These are phyloP conservation scores for Yarrowia deformans DNA, from an alignment of 805 yeast species.

Conservation along the genomic window DNA sequence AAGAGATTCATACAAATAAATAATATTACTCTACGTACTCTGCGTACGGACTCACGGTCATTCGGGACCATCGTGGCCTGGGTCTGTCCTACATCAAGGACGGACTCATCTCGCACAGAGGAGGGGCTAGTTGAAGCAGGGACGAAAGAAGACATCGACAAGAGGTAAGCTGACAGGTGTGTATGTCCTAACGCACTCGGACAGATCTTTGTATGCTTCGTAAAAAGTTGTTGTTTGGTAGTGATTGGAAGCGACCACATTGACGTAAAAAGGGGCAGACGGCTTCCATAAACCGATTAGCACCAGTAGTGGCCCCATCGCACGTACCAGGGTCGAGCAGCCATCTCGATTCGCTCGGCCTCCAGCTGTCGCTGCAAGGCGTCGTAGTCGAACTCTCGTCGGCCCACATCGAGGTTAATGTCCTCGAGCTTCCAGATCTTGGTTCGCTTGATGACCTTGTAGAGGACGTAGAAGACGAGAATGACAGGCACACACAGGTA, in stretches of 20 bases:
- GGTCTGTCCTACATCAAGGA: conserved; percentile 4
- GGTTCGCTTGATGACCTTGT: conserved; percentile 61
- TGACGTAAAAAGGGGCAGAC: not conserved
- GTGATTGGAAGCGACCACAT: not conserved
- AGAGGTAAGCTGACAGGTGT: not conserved
- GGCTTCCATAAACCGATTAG: conserved; percentile 44
- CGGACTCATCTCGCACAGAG: conserved; percentile 21
- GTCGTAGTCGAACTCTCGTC: conserved; percentile 64
- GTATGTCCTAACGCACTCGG: not conserved
- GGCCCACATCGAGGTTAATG: conserved; percentile 67
- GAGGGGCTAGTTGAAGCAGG: not conserved
- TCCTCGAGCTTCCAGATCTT: conserved; percentile 56
- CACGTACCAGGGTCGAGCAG: conserved; percentile 58
- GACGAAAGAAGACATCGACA: not conserved
- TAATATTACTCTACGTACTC: conserved; percentile 25
- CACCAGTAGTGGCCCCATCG: conserved; percentile 58
- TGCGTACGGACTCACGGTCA: conserved; percentile 30
- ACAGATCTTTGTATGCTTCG: not conserved
- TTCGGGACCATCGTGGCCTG: conserved; percentile 19
- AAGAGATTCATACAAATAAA: conserved; percentile 6
- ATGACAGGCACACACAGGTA: conserved; percentile 72
- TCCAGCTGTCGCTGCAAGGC: conserved; percentile 60
- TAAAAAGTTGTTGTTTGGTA: not conserved
- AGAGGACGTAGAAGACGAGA: conserved; percentile 61
- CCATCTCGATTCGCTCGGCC: conserved; percentile 56